Percentiles rank a stretch among this genome's conserved stretches.
Conservation (phyloP, 129 eudicot species). For the Ambrosia artemisiifolia region DNA sequence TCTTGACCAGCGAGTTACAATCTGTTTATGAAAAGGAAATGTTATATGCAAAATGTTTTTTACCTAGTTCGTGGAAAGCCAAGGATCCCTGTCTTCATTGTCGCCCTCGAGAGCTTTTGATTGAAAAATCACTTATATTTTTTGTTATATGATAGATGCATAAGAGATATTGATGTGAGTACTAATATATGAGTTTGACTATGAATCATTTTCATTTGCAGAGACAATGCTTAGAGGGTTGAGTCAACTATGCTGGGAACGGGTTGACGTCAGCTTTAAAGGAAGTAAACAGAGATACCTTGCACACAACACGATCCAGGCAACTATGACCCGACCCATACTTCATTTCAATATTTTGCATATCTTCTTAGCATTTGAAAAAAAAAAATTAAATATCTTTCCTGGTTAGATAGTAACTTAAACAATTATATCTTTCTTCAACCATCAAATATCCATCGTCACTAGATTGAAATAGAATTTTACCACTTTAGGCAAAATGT, state of each 20-base stretch:
- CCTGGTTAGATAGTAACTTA: not conserved
- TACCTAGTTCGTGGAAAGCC: too few species aligned
- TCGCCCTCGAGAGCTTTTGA: not conserved
- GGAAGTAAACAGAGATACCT: slow-evolving; percentile 75
- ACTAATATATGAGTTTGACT: not conserved
- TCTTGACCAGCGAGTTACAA: not conserved
- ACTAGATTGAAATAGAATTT: not conserved
- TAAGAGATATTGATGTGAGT: not conserved
- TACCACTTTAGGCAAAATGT: not conserved
- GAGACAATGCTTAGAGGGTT: slow-evolving; percentile 73
- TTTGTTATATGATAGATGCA: not conserved
- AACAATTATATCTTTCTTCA: not conserved
- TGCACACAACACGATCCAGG: slow-evolving; percentile 95
- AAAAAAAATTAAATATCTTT: too few species aligned
- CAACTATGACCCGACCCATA: slow-evolving; percentile 27
- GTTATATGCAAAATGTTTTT: too few species aligned
- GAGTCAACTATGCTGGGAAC: slow-evolving; percentile 70
- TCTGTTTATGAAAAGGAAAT: not conserved
- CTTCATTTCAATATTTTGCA: slow-evolving; percentile 1
- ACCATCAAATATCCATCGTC: slow-evolving; percentile 4
- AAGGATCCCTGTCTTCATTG: not conserved
- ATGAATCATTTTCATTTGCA: slow-evolving; percentile 13
- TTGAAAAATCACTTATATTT: not conserved
- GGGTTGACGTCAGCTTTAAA: slow-evolving; percentile 78
- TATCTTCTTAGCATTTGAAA: not conserved